Percentiles rank a stretch among this genome's conserved stretches.
These are phyloP conservation scores for Monosporascus sp. DNA, from an alignment of 2,329 filamentous ascomycete genomes.

Conservation along the genomic window DNA sequence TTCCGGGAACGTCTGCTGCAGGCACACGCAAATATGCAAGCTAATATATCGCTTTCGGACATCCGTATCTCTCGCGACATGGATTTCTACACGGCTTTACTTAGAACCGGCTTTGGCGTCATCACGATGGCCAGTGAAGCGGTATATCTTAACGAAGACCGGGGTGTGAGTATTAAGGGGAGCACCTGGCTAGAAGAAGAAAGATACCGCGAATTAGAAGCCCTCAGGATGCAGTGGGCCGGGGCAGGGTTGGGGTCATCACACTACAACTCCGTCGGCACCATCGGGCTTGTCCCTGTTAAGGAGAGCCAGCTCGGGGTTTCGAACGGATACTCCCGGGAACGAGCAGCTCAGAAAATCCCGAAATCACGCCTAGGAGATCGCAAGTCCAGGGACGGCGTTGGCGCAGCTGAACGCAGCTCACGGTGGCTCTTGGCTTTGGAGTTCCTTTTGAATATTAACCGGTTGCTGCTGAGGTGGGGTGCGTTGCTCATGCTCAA, in stretches of 20 bases:
- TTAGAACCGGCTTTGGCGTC: conserved; percentile 80
- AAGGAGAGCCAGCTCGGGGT: conserved; percentile 37
- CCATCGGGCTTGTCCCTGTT: conserved; percentile 50
- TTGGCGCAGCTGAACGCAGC: conserved; percentile 73
- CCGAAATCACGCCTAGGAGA: conserved; percentile 40
- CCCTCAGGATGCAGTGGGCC: conserved; percentile 46
- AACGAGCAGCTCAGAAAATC: conserved; percentile 60
- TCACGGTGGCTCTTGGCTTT: conserved; percentile 71
- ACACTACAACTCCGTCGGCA: conserved; percentile 46
- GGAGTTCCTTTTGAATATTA: conserved; percentile 73
- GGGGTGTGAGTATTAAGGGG: conserved; percentile 63
- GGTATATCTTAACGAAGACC: conserved; percentile 90
- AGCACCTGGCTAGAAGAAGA: conserved; percentile 93
- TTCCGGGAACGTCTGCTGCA: conserved; percentile 57
- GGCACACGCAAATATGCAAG: conserved; percentile 87
- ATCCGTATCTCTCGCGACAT: conserved; percentile 79
- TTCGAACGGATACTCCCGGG: conserved; percentile 60
- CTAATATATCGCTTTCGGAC: conserved; percentile 77
- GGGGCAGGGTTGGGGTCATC: conserved; percentile 40
- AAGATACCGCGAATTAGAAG: conserved; percentile 70
- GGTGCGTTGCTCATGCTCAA: conserved; percentile 49
- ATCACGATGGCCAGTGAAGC: conserved; percentile 93
- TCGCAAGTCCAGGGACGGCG: conserved; percentile 52
- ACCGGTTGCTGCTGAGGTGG: conserved; percentile 56
- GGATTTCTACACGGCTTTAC: conserved; percentile 89